Conservation (phyloP, 768 basidiomycete species). For the Amanita fuliginea region DNA sequence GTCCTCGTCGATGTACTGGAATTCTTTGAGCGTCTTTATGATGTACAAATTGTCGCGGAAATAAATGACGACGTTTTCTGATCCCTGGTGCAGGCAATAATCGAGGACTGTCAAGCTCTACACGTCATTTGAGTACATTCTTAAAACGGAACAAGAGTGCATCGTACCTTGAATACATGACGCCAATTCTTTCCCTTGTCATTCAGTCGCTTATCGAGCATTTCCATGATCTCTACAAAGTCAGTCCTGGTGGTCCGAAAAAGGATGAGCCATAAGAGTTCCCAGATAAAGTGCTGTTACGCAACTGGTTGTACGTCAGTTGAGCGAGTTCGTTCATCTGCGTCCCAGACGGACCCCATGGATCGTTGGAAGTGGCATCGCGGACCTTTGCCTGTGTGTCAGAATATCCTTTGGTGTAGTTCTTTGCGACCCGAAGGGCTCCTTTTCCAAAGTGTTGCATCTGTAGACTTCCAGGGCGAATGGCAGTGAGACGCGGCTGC, state of each 20-base stretch:
- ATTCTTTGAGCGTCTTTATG: conserved; percentile 98
- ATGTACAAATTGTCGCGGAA: conserved; percentile 96
- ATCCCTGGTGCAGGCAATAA: conserved; percentile 92
- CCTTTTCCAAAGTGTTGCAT: conserved; percentile 81
- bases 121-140: neutral
- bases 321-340: conserved; percentile 99
- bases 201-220: conserved; percentile 95
- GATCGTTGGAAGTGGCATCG: conserved; percentile 95
- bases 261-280: neutral
- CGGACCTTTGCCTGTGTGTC: conserved; percentile 93
- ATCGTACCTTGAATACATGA: conserved; percentile 89
- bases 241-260: conserved; percentile 45
- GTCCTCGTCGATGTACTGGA: conserved; percentile 92
- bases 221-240: conserved; percentile 99
- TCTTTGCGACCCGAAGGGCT: conserved; percentile 83
- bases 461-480: neutral
- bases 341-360: conserved; percentile 94
- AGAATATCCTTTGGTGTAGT: conserved; percentile 93
- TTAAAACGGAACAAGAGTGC: neutral
- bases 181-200: conserved; percentile 99
- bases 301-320: conserved; percentile 86
- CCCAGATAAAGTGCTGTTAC: neutral
- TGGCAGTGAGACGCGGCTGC: conserved; percentile 7
- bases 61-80: conserved; percentile 97
- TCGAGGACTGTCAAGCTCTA: conserved; percentile 90